These are phyloP conservation scores for Penicillium sp. DNA, from an alignment of 2,329 filamentous ascomycete species.

Conservation along the genomic window DNA sequence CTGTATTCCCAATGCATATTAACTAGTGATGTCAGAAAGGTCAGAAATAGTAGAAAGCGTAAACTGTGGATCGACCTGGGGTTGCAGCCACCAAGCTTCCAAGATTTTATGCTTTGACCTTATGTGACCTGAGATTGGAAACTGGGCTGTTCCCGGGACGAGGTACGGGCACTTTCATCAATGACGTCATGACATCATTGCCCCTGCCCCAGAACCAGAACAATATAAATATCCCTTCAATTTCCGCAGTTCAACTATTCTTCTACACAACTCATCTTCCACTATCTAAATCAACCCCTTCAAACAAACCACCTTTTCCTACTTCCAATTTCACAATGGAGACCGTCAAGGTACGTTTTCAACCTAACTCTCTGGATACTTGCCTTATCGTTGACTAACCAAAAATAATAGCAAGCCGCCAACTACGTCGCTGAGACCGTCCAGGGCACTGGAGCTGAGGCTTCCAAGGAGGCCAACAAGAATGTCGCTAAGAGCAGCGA, in stretches of 20 bases:
- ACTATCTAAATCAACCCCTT: not conserved
- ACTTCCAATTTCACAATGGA: slow-evolving; percentile 16
- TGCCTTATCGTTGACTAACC: not conserved
- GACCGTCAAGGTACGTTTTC: slow-evolving; percentile 17
- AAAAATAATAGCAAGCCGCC: slow-evolving; percentile 51
- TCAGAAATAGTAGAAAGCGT: not conserved
- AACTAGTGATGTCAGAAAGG: not conserved
- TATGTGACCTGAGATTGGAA: not conserved
- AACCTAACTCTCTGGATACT: not conserved
- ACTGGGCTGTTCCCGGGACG: not conserved
- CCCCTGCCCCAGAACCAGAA: not conserved
- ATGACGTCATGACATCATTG: slow-evolving; percentile 7
- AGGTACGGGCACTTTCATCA: not conserved
- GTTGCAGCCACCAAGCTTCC: not conserved
- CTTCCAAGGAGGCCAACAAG: slow-evolving; percentile 70
- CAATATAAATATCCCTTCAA: slow-evolving; percentile 2
- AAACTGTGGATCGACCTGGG: not conserved
- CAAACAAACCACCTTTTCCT: not conserved
- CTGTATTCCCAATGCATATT: not conserved
- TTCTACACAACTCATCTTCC: not conserved
- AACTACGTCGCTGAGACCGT: slow-evolving; percentile 68
- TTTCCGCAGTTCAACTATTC: too few species aligned
- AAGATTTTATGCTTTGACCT: not conserved
- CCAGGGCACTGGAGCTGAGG: slow-evolving; percentile 55
- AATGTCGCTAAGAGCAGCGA: slow-evolving; percentile 62